phyloP scores from a whole-genome alignment of 352 stramenopile genomes.

The Globisporangium lucens region DNA sequence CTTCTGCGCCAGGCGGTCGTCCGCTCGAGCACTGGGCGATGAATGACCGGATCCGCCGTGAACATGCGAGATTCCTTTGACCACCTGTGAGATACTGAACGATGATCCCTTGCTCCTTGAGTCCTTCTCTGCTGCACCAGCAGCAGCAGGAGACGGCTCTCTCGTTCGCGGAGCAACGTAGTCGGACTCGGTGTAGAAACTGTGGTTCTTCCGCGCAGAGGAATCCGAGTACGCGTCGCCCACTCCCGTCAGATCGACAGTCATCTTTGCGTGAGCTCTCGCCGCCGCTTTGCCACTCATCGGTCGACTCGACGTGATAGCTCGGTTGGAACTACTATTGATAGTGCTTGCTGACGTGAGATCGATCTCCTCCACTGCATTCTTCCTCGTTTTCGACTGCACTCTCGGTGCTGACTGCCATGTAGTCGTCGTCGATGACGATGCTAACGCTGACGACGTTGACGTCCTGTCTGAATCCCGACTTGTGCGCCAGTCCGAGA shows the following conservation, averaged over 20 bases:
- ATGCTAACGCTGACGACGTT: background rate
- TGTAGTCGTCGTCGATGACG: background rate
- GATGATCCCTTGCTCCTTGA: constrained; percentile 12
- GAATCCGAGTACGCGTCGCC: constrained; percentile 30
- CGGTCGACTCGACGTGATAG: constrained; percentile 18
- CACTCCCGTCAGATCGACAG: constrained; percentile 48
- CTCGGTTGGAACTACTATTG: background rate
- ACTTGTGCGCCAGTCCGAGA: constrained; percentile 16
- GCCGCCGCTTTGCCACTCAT: constrained; percentile 66
- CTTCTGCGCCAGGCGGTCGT: constrained; percentile 1
- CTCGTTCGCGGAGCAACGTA: constrained; percentile 27
- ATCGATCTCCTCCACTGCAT: constrained; percentile 15
- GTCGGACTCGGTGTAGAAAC: constrained; percentile 72
- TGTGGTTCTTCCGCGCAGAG: constrained; percentile 45
- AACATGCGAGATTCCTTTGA: constrained; percentile 57
- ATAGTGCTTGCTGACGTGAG: constrained; percentile 3
- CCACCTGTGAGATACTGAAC: constrained; percentile 67
- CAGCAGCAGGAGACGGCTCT: constrained; percentile 9
- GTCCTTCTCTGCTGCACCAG: constrained; percentile 15
- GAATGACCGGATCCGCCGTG: constrained; percentile 28
- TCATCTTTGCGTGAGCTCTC: constrained; percentile 34
- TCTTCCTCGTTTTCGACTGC: constrained; percentile 26
- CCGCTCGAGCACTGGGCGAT: background rate
- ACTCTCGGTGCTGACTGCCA: constrained; percentile 5
- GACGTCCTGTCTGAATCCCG: background rate